phyloP scores from a whole-genome alignment of 495 filamentous ascomycete species.

The Lasiosphaeris hirsuta region DNA sequence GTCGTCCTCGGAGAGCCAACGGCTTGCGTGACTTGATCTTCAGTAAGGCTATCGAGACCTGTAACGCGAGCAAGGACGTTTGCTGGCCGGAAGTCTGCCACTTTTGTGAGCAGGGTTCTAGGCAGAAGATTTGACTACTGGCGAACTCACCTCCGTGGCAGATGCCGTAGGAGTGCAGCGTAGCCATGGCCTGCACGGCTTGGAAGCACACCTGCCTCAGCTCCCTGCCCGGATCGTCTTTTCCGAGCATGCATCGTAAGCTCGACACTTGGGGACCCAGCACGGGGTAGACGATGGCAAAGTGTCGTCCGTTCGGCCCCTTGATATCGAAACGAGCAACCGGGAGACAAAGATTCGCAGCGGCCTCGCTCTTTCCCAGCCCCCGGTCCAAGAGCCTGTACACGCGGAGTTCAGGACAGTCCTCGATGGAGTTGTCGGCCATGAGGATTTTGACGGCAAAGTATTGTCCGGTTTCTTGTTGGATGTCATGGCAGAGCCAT shows the following conservation, averaged over 20 bases:
- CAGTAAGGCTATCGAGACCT: slow-evolving; percentile 18
- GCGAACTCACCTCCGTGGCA: slow-evolving; percentile 30
- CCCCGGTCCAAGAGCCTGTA: slow-evolving; percentile 12
- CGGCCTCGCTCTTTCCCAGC: slow-evolving; percentile 14
- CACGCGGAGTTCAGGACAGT: slow-evolving; percentile 20
- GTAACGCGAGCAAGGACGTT: slow-evolving; percentile 26
- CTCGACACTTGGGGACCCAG: slow-evolving; percentile 27
- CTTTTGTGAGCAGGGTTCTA: background rate
- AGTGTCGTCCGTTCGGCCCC: slow-evolving; percentile 36
- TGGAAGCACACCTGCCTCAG: slow-evolving; percentile 23
- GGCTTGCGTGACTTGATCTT: slow-evolving; percentile 20
- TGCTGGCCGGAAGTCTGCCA: slow-evolving; percentile 28
- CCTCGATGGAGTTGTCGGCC: slow-evolving; percentile 25
- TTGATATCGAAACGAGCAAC: slow-evolving; percentile 30
- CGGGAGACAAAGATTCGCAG: slow-evolving; percentile 12
- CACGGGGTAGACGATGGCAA: slow-evolving; percentile 32
- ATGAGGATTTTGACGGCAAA: slow-evolving; percentile 34
- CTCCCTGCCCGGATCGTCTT: slow-evolving; percentile 3
- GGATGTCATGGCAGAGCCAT: slow-evolving; percentile 33
- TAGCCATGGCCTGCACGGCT: slow-evolving; percentile 22
- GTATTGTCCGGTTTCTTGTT: slow-evolving; percentile 15
- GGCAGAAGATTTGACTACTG: slow-evolving; percentile 3
- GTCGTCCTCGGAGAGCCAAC: slow-evolving; percentile 23
- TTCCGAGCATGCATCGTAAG: slow-evolving; percentile 7
- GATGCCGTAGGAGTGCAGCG: slow-evolving; percentile 28